Conservation (phyloP, 2,329 filamentous ascomycete species). For the Domatiomyces catenatus region DNA sequence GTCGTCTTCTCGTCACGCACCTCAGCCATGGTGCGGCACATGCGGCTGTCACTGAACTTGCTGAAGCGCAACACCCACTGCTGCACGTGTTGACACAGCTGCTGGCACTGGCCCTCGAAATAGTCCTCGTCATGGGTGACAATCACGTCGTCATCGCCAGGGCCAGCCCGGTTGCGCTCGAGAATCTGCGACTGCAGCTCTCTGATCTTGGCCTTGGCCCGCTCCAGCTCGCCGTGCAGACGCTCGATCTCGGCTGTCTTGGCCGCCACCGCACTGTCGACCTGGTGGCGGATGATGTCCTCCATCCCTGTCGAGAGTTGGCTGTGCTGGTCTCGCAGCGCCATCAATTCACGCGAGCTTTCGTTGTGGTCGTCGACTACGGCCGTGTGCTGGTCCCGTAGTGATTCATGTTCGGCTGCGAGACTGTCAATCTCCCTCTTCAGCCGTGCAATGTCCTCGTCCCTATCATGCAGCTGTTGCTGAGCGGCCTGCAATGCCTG, state of each 20-base stretch:
- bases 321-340: constrained; percentile 47
- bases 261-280: constrained; percentile 51
- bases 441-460: constrained; percentile 72
- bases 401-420: constrained; percentile 66
- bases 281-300: constrained; percentile 44
- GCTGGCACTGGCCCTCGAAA: constrained; percentile 85
- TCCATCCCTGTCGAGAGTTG: constrained; percentile 49
- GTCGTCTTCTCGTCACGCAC: constrained; percentile 86
- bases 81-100: constrained; percentile 88
- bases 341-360: constrained; percentile 53
- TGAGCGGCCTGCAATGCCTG: constrained; percentile 49
- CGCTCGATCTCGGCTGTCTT: constrained; percentile 73
- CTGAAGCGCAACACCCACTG: constrained; percentile 97
- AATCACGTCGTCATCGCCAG: constrained; percentile 56
- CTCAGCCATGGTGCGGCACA: constrained; percentile 68
- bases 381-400: constrained; percentile 60
- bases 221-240: constrained; percentile 62
- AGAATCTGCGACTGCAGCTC: constrained; percentile 45
- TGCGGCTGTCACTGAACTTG: constrained; percentile 86
- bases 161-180: constrained; percentile 22
- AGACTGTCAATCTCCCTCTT: constrained; percentile 67
- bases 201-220: constrained; percentile 47
- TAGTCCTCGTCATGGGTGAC: constrained; percentile 77
- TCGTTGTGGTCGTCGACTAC: constrained; percentile 51
- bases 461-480: constrained; percentile 60